Evolutionary conservation across 2,329 filamentous ascomycete species (phyloP).

Genomic region (Arachnopeziza araneosa): DNA sequence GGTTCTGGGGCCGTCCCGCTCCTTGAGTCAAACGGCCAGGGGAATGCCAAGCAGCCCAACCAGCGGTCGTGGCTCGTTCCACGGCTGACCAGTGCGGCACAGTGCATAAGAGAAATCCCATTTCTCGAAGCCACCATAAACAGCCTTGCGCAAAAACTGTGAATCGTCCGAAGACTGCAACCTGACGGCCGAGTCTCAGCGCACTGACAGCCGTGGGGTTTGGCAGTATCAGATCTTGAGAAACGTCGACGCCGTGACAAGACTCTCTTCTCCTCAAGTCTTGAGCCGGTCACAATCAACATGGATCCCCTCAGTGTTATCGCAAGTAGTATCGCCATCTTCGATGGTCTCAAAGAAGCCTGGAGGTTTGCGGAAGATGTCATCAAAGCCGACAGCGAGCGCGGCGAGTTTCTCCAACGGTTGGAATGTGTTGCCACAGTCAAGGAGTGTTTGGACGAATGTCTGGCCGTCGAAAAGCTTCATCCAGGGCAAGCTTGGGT

Average conservation of each 20-base stretch:
- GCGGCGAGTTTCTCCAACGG: constrained; percentile 8
- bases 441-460: background rate
- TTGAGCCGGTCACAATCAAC: background rate
- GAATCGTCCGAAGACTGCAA: background rate
- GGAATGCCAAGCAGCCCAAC: background rate
- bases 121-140: background rate
- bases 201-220: background rate
- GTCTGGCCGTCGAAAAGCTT: background rate
- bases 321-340: constrained; percentile 11
- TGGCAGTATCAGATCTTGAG: background rate
- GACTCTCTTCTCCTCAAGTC: background rate
- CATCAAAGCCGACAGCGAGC: constrained; percentile 10
- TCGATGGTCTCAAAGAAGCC: constrained; percentile 7
- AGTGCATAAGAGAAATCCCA: background rate
- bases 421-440: constrained; percentile 7
- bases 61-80: background rate
- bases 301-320: constrained; percentile 13
- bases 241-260: background rate
- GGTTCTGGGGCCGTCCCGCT: background rate
- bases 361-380: constrained; percentile 11
- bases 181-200: background rate
- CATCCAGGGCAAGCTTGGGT: constrained; percentile 5
- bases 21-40: background rate
- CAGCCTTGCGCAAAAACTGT: background rate
- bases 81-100: background rate